phyloP scores from a whole-genome alignment of 2,329 filamentous ascomycete species.

The Aspergillus carbonarius region DNA sequence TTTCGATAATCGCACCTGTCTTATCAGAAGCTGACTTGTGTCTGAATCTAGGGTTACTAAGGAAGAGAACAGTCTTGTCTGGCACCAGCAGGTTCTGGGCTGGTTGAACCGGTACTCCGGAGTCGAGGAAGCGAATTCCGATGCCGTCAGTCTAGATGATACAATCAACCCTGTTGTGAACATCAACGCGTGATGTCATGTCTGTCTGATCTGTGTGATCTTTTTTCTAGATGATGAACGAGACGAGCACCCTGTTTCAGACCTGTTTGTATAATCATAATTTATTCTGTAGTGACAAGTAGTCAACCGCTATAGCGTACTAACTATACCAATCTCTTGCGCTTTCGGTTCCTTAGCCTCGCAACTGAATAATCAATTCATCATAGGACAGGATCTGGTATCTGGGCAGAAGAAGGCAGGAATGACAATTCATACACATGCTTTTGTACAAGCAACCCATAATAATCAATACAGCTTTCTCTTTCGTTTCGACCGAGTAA shows the following conservation, averaged over 20 bases:
- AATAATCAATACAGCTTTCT: background rate
- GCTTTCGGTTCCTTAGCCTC: background rate
- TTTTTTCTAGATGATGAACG: background rate
- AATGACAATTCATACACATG: background rate
- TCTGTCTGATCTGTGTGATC: too few relatives aligned
- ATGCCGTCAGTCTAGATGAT: slow-evolving; percentile 35
- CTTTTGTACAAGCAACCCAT: background rate
- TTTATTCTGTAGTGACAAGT: background rate
- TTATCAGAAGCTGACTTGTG: too few relatives aligned
- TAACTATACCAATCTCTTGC: background rate
- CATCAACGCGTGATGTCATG: slow-evolving; percentile 22
- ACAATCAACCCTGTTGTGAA: slow-evolving; percentile 35
- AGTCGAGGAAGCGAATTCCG: slow-evolving; percentile 27
- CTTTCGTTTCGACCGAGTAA: background rate
- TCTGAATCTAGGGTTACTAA: slow-evolving; percentile 65
- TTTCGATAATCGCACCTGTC: too few relatives aligned
- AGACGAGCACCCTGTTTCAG: background rate
- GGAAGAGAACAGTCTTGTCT: slow-evolving; percentile 82
- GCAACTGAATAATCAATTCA: background rate
- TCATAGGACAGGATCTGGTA: background rate
- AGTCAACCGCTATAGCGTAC: background rate
- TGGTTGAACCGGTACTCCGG: slow-evolving; percentile 63
- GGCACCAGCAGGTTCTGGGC: slow-evolving; percentile 78
- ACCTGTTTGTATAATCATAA: background rate
- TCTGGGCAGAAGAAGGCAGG: background rate